phyloP scores from a whole-genome alignment of 495 filamentous ascomycete genomes.

The Darksidea phi region DNA sequence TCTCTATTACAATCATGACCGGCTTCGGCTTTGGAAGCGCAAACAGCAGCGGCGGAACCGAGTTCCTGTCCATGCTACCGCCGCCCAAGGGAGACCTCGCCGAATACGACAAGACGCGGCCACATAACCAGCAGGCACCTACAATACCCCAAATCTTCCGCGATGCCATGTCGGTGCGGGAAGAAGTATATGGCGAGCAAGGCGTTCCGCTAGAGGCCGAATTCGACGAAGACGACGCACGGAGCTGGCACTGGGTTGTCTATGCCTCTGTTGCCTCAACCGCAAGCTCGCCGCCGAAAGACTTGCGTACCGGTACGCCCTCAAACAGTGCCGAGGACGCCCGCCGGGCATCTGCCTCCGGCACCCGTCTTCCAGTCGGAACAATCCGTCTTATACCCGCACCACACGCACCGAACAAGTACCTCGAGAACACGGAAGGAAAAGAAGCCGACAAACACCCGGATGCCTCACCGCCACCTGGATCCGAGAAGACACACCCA shows the following conservation, averaged over 20 bases:
- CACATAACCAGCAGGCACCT: conserved; percentile 47
- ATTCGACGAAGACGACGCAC: conserved; percentile 73
- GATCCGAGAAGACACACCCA: conserved; percentile 4
- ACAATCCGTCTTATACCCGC: conserved; percentile 78
- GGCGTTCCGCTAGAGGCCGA: conserved; percentile 64
- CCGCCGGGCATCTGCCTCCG: conserved; percentile 28
- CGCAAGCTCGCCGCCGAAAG: conserved; percentile 37
- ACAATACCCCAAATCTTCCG: conserved; percentile 61
- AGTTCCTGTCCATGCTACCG: conserved; percentile 49
- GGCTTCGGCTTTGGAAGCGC: conserved; percentile 10
- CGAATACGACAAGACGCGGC: conserved; percentile 47
- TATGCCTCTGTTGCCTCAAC: conserved; percentile 56
- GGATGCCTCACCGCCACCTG: conserved; percentile 19
- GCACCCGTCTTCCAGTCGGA: conserved; percentile 57
- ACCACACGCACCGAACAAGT: conserved; percentile 62
- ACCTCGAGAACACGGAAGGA: conserved; percentile 4
- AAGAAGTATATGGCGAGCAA: conserved; percentile 77
- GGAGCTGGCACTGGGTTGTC: conserved; percentile 79
- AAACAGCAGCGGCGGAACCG: conserved; percentile 17
- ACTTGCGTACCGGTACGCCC: conserved; percentile 33
- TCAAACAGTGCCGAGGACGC: conserved; percentile 7
- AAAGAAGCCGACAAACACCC: conserved; percentile 15
- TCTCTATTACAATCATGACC: background rate
- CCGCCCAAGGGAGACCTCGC: conserved; percentile 45
- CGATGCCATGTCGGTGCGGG: conserved; percentile 76